Conservation (phyloP, 2,329 filamentous ascomycete genomes). For the Alternaria metachromatica region DNA sequence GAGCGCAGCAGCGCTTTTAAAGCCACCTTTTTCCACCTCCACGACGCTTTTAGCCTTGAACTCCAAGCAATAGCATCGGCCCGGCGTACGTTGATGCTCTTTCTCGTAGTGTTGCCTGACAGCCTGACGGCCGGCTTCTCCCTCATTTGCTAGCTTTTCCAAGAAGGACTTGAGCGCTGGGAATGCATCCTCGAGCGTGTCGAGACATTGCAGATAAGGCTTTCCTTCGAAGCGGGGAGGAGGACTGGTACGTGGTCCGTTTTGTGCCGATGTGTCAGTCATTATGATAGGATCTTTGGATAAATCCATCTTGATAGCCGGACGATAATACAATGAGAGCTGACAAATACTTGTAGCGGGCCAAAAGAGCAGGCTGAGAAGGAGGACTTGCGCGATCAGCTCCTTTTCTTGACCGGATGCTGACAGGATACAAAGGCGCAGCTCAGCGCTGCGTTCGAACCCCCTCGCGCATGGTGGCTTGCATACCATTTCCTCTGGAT, state of each 20-base stretch:
- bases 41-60: not conserved
- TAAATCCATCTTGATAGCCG: not conserved
- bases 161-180: constrained; percentile 6
- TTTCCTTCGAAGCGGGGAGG: not conserved
- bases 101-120: not conserved
- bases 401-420: not conserved
- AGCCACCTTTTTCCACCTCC: not conserved
- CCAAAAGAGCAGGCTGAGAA: not conserved
- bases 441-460: not conserved
- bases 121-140: not conserved
- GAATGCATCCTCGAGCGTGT: not conserved
- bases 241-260: no score
- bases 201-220: constrained; percentile 1
- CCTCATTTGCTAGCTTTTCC: constrained; percentile 4
- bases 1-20: not conserved
- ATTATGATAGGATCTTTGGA: not conserved
- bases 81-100: not conserved
- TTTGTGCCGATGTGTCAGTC: not conserved
- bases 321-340: not conserved
- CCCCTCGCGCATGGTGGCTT: not conserved
- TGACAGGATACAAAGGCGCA: not conserved
- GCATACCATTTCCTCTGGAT: not conserved
- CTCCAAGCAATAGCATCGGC: not conserved
- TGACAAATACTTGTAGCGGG: not conserved
- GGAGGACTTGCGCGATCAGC: not conserved